Base-by-base conservation (phyloP, 2,329 filamentous ascomycete species). In the Xylaria sp. region DNA sequence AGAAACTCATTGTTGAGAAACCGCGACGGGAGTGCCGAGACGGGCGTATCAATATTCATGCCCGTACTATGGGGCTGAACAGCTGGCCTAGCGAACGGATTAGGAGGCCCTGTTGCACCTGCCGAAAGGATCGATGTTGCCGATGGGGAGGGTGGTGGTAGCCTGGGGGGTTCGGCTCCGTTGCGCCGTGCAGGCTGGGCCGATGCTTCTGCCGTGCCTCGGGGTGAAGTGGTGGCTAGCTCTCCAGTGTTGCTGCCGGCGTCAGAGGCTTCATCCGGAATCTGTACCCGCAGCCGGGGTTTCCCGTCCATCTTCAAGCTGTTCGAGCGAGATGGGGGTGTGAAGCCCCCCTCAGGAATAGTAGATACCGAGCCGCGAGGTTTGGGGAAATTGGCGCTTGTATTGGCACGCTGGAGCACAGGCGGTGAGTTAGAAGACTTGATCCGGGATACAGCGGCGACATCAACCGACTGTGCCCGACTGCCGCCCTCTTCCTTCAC, bases 121-220 rank as follows among this genome's bases (percentile, higher is more conserved):
- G 95, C 95, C 48, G 93, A 97, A 57, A 97, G 81, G 6, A 98
- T 82, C 2, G 92, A 87, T 21, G 90, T 90, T 2, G 92, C 91
- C 29, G 92, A 96, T 0, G 95, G 94, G 1, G 95, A 97, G 0
- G 95, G 95, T 7, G 94, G 94, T 17, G 95, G 95, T 5, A 99
- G 83, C 2, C 87, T 86, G 69, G 89, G 86, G 4, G 84, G 87
- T 46, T 87, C 79, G 60, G 74, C 72, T 33, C 73, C 74, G 27
- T 81, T 78, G 25, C 81, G 80, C 44, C 81, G 78, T 44, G 78
- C 75, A 10, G 75, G 83, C 47, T 87, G 85, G 3, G 86, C 84
- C 6, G 88, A 86, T 1, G 82, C 80, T 41, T 85, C 84, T 41
- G 81, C 82, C 17, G 85, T 82, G 38, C 87, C 86, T 41, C 85